Evolutionary conservation across 2,329 filamentous ascomycete genomes (phyloP).

Genomic region (Exophiala phaeomuriformis): DNA sequence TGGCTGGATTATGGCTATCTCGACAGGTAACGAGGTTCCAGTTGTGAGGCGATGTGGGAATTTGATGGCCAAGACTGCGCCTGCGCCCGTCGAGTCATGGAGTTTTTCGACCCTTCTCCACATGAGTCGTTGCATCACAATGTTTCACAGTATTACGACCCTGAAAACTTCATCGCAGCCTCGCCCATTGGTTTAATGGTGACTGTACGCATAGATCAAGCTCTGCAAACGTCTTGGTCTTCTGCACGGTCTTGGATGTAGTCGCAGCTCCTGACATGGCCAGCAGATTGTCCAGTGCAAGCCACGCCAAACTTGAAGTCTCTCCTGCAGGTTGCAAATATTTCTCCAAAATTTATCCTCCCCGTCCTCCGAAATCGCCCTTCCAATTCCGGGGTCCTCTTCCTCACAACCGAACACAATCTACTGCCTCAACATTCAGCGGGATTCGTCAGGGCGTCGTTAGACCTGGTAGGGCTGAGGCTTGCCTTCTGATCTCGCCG

Average conservation of each 20-base stretch:
- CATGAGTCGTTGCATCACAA: conserved; percentile 10
- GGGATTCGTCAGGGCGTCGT: neutral
- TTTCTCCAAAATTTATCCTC: conserved; percentile 14
- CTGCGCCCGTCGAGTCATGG: conserved; percentile 7
- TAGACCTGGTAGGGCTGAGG: conserved; percentile 2
- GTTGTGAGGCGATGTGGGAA: conserved; percentile 1
- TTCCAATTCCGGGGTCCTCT: conserved; percentile 1
- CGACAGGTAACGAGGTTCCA: neutral
- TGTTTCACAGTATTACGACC: neutral
- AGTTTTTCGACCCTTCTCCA: neutral
- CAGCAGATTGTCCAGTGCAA: conserved; percentile 18
- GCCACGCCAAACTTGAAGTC: neutral
- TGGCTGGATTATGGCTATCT: neutral
- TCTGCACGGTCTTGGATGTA: conserved; percentile 7
- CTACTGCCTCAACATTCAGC: conserved; percentile 7
- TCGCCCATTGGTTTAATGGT: conserved; percentile 8
- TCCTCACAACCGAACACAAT: conserved; percentile 1
- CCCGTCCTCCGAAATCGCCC: conserved; percentile 14
- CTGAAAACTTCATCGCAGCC: conserved; percentile 10
- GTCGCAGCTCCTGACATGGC: conserved; percentile 13
- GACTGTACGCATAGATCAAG: conserved; percentile 3
- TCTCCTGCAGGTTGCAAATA: conserved; percentile 8
- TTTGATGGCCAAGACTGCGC: conserved; percentile 3
- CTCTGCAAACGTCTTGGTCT: conserved; percentile 4
- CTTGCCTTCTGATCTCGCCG: neutral